Evolutionary conservation across 768 basidiomycete species (phyloP).

Genomic region (Mycena leptocephala): DNA sequence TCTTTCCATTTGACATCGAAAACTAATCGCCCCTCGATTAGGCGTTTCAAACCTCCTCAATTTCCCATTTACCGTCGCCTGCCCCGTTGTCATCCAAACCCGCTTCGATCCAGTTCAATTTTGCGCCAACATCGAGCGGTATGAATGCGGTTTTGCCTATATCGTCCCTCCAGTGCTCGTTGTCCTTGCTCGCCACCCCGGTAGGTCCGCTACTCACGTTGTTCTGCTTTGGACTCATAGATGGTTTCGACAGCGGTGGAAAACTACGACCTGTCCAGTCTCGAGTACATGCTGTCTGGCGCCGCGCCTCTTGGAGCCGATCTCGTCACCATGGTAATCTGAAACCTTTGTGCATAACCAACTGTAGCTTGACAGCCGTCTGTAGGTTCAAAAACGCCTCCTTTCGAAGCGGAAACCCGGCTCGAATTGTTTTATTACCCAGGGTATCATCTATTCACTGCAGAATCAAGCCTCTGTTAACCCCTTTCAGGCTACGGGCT

Average conservation of each 20-base stretch:
- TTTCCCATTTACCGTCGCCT: constrained; percentile 57
- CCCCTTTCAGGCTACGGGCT: constrained; percentile 65
- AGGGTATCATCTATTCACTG: constrained; percentile 28
- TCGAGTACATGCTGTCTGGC: constrained; percentile 67
- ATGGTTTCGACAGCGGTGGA: constrained; percentile 55
- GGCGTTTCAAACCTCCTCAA: background rate
- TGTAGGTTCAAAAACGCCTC: constrained; percentile 18
- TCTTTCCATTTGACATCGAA: constrained; percentile 46
- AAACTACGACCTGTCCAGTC: constrained; percentile 66
- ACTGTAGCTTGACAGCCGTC: constrained; percentile 39
- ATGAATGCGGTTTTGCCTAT: constrained; percentile 62
- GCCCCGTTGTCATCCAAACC: constrained; percentile 61
- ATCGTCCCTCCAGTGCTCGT: constrained; percentile 81
- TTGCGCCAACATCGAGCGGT: constrained; percentile 67
- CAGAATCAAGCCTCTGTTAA: background rate
- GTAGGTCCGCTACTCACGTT: constrained; percentile 44
- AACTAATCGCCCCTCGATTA: background rate
- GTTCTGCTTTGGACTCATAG: background rate
- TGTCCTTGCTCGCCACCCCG: constrained; percentile 68
- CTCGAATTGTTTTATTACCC: constrained; percentile 36
- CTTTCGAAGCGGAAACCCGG: constrained; percentile 20
- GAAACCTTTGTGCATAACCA: too few species aligned
- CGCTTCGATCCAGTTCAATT: constrained; percentile 71
- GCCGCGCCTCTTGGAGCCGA: constrained; percentile 77
- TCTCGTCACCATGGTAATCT: constrained; percentile 57